Evolutionary conservation across 129 eudicot genomes (phyloP), one percentile per base, ranked within the genome.

Genomic region (Lactuca sativa): DNA sequence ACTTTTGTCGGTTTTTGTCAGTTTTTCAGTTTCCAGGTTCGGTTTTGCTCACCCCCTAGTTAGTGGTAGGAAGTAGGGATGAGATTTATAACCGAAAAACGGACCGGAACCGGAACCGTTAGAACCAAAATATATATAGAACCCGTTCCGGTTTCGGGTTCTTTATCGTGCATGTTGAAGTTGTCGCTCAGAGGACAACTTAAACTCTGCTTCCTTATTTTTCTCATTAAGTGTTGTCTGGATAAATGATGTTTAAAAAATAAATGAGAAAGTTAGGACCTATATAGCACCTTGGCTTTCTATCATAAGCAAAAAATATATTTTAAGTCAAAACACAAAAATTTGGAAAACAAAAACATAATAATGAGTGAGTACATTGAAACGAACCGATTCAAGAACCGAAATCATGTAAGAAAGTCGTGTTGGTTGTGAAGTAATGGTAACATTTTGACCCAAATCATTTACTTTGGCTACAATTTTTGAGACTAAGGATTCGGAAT

Each of bases 91-190:
- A n/a, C n/a, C n/a, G n/a, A n/a, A n/a, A n/a, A n/a, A n/a, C n/a
- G n/a, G n/a, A n/a, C n/a, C n/a, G n/a, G n/a, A n/a, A n/a, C n/a
- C n/a, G n/a, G n/a, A n/a, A n/a, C n/a, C n/a, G n/a, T n/a, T n/a
- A n/a, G n/a, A n/a, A n/a, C n/a, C n/a, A n/a, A n/a, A n/a, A n/a
- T n/a, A n/a, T n/a, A n/a, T n/a, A n/a, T n/a, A n/a, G n/a, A n/a
- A n/a, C n/a, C n/a, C n/a, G n/a, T n/a, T n/a, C n/a, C n/a, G n/a
- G n/a, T n/a, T n/a, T n/a, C n/a, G n/a, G n/a, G n/a, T n/a, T n/a
- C n/a, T n/a, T n/a, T n/a, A n/a, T n/a, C 74, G 78, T 75, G 88
- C 97, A 33, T 63, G 33, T 52, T 74, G 77, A 73, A 91, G 90
- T 59, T 83, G 86, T 66, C 75, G 77, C 40, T 83, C 96, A 78